A percentile compares a stretch with the other conserved stretches of the same genome.
Conservation (phyloP, 169 alveolate genomes). For the Plasmodium vivax region DNA sequence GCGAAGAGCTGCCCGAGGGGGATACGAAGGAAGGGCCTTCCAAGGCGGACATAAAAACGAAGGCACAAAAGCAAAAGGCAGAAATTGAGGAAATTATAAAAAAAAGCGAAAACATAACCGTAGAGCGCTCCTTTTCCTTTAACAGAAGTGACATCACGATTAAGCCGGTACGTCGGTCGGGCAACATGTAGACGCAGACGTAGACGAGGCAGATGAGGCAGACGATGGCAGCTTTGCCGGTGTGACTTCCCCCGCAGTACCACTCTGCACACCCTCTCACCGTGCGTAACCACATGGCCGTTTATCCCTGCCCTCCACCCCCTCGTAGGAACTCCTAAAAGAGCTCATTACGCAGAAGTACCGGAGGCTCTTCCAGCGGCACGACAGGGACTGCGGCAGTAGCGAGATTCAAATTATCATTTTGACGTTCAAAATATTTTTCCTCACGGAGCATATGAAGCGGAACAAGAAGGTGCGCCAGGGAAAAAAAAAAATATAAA, state of each 20-base stretch:
- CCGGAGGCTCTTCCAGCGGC: conserved; percentile 54
- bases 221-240: neutral
- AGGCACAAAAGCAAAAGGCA: conserved; percentile 2
- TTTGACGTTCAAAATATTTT: conserved; percentile 52
- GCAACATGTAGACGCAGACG: neutral
- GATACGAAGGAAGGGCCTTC: neutral
- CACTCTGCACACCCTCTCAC: neutral
- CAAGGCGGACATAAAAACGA: neutral
- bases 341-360: conserved; percentile 70
- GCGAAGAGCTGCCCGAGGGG: neutral
- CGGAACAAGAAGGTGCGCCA: conserved; percentile 34
- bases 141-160: conserved; percentile 12
- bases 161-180: conserved; percentile 34
- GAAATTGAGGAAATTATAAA: conserved; percentile 62
- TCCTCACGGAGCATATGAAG: conserved; percentile 69
- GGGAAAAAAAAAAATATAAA: neutral
- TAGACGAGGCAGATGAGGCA: no score
- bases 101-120: conserved; percentile 16
- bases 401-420: conserved; percentile 73
- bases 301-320: neutral
- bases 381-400: conserved; percentile 71
- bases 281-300: neutral
- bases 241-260: neutral
- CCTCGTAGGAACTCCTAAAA: conserved; percentile 42
- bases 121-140: conserved; percentile 69